Evolutionary conservation across 371 early-diverging fungal genomes (phyloP).

Genomic region (Paraphysoderma sedebokerense): DNA sequence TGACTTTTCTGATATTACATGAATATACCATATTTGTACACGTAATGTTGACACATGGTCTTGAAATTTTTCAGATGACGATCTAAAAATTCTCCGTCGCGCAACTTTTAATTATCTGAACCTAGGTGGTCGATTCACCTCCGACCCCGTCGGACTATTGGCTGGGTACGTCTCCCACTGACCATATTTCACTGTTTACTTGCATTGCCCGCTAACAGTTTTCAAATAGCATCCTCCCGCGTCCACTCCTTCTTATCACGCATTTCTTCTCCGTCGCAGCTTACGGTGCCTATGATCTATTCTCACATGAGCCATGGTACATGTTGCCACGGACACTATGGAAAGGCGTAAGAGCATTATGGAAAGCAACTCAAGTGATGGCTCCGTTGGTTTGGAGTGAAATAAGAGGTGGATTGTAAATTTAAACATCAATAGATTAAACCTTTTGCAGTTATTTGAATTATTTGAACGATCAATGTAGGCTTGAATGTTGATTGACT

Average conservation of each 20-base stretch:
- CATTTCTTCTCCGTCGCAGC: constrained; percentile 77
- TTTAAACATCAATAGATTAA: too few species aligned
- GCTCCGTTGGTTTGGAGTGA: constrained; percentile 4
- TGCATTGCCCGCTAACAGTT: background rate
- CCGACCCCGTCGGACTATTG: constrained; percentile 68
- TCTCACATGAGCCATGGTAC: constrained; percentile 5
- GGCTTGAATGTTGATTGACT: too few species aligned
- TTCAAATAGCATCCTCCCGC: constrained; percentile 26
- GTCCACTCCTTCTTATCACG: constrained; percentile 43
- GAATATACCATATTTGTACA: too few species aligned
- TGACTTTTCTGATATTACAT: constrained; percentile 1
- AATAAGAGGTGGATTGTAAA: background rate
- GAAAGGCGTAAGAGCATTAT: background rate
- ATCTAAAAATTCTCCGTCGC: constrained; percentile 49
- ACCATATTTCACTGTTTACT: constrained; percentile 1
- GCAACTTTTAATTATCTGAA: constrained; percentile 79
- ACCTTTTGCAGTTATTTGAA: too few species aligned
- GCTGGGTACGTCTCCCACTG: constrained; percentile 33
- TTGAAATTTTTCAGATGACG: too few species aligned
- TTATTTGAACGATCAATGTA: too few species aligned
- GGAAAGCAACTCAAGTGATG: background rate
- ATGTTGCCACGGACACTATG: constrained; percentile 7
- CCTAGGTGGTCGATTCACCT: constrained; percentile 56
- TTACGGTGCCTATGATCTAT: constrained; percentile 18
- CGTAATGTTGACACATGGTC: too few species aligned